Percentiles rank a stretch among this genome's conserved stretches.
Evolutionary conservation across 345 rosid species (phyloP).

Genomic region (Theobroma cacao): DNA sequence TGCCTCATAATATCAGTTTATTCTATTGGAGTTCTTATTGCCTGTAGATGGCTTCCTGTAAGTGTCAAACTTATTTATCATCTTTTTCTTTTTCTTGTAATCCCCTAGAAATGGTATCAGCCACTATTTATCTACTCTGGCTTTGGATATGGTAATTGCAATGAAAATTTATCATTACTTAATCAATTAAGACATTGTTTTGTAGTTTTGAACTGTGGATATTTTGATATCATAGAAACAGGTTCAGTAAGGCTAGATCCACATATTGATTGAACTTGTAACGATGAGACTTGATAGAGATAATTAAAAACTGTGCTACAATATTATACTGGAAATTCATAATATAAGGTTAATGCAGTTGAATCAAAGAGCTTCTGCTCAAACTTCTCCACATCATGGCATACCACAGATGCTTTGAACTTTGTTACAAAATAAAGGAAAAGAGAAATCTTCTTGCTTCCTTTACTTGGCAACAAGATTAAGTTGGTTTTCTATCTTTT

Average conservation of each 20-base stretch:
- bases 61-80: slow-evolving; percentile 13
- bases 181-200: background rate
- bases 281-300: background rate
- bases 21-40: slow-evolving; percentile 37
- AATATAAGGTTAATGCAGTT: background rate
- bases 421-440: no score
- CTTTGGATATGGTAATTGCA: background rate
- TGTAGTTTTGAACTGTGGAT: background rate
- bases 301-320: background rate
- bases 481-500: no score
- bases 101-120: no score
- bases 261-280: background rate
- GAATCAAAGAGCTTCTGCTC: background rate
- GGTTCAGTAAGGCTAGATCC: background rate
- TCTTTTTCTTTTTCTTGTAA: background rate
- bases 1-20: slow-evolving; percentile 64
- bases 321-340: background rate
- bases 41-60: slow-evolving; percentile 60
- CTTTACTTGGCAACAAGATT: no score
- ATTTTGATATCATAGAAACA: background rate
- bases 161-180: background rate
- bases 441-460: no score
- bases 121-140: background rate
- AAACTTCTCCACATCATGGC: background rate
- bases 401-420: no score